Evolutionary conservation across 768 basidiomycete genomes (phyloP).

Genomic region (Boletus pseudopeckii): DNA sequence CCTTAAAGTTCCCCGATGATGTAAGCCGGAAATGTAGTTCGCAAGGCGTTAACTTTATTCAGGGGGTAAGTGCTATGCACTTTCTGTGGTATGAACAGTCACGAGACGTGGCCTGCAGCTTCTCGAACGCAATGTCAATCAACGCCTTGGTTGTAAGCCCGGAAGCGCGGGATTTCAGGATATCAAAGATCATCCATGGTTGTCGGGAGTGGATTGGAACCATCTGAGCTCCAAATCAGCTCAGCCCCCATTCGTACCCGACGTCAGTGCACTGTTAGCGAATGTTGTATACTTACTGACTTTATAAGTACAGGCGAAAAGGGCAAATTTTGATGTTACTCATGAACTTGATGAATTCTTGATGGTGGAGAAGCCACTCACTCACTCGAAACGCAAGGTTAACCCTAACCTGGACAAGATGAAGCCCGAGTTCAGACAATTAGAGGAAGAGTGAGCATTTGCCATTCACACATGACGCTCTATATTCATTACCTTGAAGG

Average conservation of each 20-base stretch:
- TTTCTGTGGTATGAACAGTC: slow-evolving; percentile 6
- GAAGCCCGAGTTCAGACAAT: slow-evolving; percentile 85
- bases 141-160: slow-evolving; percentile 77
- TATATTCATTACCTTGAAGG: slow-evolving; percentile 39
- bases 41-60: slow-evolving; percentile 63
- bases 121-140: slow-evolving; percentile 75
- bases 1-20: slow-evolving; percentile 73
- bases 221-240: slow-evolving; percentile 63
- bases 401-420: slow-evolving; percentile 83
- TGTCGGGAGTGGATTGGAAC: slow-evolving; percentile 78
- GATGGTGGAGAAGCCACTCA: slow-evolving; percentile 97
- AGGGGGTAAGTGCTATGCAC: slow-evolving; percentile 49
- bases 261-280: slow-evolving; percentile 55
- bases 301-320: slow-evolving; percentile 63
- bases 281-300: background rate
- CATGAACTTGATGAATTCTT: slow-evolving; percentile 97
- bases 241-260: slow-evolving; percentile 85
- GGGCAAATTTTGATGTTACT: slow-evolving; percentile 96
- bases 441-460: slow-evolving; percentile 82
- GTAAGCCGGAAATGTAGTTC: slow-evolving; percentile 57
- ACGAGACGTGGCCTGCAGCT: slow-evolving; percentile 46
- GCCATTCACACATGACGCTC: background rate
- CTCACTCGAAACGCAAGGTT: slow-evolving; percentile 87
- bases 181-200: slow-evolving; percentile 83
- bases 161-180: slow-evolving; percentile 71